These are phyloP conservation scores for Hydrangea macrophylla DNA, from an alignment of 148 eudicot species.

Conservation along the genomic window DNA sequence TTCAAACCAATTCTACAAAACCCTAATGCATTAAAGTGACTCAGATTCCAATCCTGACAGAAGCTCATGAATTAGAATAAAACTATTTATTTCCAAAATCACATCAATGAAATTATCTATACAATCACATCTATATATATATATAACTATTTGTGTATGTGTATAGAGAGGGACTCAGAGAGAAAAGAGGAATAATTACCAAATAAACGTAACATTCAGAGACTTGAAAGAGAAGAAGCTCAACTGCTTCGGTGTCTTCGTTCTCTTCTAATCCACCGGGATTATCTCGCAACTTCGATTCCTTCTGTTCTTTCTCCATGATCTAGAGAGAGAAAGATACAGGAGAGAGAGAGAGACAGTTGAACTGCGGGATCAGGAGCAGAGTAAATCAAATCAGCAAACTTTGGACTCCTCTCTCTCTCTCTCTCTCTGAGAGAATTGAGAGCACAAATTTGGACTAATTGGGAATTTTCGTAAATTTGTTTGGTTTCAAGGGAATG, in stretches of 20 bases:
- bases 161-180: neutral
- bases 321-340: neutral
- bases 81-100: neutral
- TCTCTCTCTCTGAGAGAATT: neutral
- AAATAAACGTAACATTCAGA: conserved; percentile 91
- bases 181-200: conserved; percentile 33
- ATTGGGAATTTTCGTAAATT: neutral
- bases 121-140: neutral
- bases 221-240: conserved; percentile 84
- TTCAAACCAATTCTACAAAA: neutral
- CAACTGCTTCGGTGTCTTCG: conserved; percentile 51
- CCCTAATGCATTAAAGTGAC: neutral
- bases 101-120: neutral
- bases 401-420: neutral
- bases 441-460: neutral
- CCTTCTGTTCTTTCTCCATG: conserved; percentile 35
- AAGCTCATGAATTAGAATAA: conserved; percentile 9
- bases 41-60: neutral
- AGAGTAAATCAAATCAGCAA: neutral
- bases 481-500: neutral
- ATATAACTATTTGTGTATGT: neutral
- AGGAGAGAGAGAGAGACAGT: conserved; percentile 6
- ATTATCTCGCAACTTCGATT: neutral
- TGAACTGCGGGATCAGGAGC: neutral
- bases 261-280: conserved; percentile 25